Base-by-base conservation (phyloP, 2,329 filamentous ascomycete genomes). In the Ceratocystis variospora region DNA sequence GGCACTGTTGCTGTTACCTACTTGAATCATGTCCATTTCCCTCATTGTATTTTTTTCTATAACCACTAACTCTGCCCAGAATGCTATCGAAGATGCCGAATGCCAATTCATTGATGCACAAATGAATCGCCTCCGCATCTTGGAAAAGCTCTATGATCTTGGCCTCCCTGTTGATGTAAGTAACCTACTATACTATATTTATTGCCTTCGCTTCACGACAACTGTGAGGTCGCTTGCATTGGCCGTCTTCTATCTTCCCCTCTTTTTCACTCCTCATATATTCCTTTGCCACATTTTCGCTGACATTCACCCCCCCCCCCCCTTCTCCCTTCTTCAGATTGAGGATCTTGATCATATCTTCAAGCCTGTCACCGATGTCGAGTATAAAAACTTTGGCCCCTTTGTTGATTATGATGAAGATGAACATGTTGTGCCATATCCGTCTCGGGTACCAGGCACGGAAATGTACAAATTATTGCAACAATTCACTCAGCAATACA, bases 101-200 rank as follows among this genome's bases (percentile, higher is more conserved):
- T 77, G 78, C 50, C 72, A 72, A 66, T 79, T 78, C 67, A 74
- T 76, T 65, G 78, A 81, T 68, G 75, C 77, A 45, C 76, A 80
- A 69, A 75, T 80, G 63, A 75, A 76, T 57, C 76, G 78, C 64
- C 72, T 79, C 57, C 78, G 80, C 66, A 75, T 78, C 41, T 74
- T 83, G 12, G 74, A 77, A 66, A 72, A 76, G 15, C 73, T 82
- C 53, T 73, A 76, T 50, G 73, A 77, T 64, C 77, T 76, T 65
- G 72, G 74, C 15, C 73, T 82, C 17, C 79, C 80, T 0, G 72
- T 78, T 17, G 79, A 82, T 72, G 80, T 82, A 73, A 78, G 80
- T 76, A 66, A 37, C 5, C 10, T 17, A 41, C 4, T 41, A 41
- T 4, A 41, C 37, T 41, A 3, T 41, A 4, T 41, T 41, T 4